Percentiles rank a stretch among this genome's conserved stretches.
Conservation (phyloP, 768 basidiomycete species). For the Kockovaella imperatae region DNA sequence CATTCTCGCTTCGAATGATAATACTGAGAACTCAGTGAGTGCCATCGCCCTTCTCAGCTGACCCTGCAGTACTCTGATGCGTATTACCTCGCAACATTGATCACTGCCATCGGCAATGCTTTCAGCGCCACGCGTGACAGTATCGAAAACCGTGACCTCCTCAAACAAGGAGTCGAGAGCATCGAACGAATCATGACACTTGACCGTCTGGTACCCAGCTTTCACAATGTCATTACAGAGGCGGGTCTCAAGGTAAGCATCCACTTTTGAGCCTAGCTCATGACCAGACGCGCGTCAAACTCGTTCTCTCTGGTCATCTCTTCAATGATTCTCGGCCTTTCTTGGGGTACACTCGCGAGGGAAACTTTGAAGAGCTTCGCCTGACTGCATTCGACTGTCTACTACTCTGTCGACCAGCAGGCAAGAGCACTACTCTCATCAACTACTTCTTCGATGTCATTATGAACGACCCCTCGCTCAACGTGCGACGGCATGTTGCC, state of each 20-base stretch:
- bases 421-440: conserved; percentile 70
- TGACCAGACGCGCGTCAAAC: conserved; percentile 15
- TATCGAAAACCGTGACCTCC: conserved; percentile 42
- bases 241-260: conserved; percentile 75
- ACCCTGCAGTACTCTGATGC: conserved; percentile 72
- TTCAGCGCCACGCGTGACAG: conserved; percentile 67
- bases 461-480: conserved; percentile 72
- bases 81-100: conserved; percentile 77
- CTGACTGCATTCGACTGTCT: conserved; percentile 90
- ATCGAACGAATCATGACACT: conserved; percentile 87
- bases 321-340: conserved; percentile 50
- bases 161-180: conserved; percentile 69
- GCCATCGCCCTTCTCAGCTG: background rate
- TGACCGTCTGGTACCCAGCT: conserved; percentile 89
- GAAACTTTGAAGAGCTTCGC: conserved; percentile 85
- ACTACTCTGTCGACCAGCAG: conserved; percentile 69
- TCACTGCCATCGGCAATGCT: conserved; percentile 71
- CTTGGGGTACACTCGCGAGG: conserved; percentile 85
- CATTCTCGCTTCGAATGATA: conserved; percentile 90
- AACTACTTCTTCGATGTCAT: conserved; percentile 80
- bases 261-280: background rate
- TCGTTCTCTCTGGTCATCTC: conserved; percentile 18
- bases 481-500: conserved; percentile 78
- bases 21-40: conserved; percentile 77
- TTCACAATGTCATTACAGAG: conserved; percentile 85